Evolutionary conservation across 83 land plant genomes (phyloP).

Genomic region (Picea engelmannii): DNA sequence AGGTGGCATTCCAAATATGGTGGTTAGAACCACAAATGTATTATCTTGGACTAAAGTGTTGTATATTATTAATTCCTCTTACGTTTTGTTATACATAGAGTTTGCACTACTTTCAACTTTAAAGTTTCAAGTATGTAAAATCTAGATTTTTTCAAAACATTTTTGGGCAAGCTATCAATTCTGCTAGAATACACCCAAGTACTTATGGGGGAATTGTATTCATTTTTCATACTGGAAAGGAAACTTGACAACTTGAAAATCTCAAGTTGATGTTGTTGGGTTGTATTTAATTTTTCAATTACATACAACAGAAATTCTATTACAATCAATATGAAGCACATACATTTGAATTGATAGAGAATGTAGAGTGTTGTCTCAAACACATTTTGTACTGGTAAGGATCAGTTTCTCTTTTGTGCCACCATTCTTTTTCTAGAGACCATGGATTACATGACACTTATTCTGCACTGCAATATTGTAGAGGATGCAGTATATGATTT

Average conservation of each 20-base stretch:
- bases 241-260: background rate
- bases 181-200: background rate
- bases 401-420: background rate
- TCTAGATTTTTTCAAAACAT: background rate
- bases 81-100: too few relatives aligned
- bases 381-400: background rate
- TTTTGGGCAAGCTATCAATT: background rate
- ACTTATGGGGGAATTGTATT: background rate
- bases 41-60: background rate
- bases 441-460: too few relatives aligned
- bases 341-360: background rate
- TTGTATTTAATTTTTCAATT: background rate
- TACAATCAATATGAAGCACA: background rate
- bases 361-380: background rate
- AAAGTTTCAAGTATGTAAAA: background rate
- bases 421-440: background rate
- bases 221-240: background rate
- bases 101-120: background rate
- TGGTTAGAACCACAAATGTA: conserved; percentile 1
- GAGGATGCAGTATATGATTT: background rate
- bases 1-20: conserved; percentile 11
- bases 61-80: background rate
- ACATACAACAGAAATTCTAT: background rate
- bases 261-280: background rate
- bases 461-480: background rate